phyloP scores from a whole-genome alignment of 345 rosid species.

The Rhodamnia argentea region DNA sequence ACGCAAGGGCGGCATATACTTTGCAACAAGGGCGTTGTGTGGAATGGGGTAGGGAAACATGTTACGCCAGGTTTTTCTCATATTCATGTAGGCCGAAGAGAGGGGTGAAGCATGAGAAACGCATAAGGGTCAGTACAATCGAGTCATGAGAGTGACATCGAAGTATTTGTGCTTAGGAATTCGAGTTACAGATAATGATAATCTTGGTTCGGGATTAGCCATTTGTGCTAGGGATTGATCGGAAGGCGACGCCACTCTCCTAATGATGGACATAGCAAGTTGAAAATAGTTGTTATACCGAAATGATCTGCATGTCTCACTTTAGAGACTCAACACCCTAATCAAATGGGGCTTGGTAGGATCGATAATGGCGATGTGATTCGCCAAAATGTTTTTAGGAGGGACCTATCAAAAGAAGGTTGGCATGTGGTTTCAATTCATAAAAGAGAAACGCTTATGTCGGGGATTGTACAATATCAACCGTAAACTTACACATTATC shows the following conservation, averaged over 20 bases:
- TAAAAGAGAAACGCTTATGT: too few relatives aligned
- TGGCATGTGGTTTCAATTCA: neutral
- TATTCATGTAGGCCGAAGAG: neutral
- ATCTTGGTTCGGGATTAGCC: neutral
- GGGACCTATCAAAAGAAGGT: neutral
- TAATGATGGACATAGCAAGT: neutral
- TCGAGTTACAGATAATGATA: neutral
- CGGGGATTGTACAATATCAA: too few relatives aligned
- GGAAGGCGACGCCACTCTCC: fast-evolving
- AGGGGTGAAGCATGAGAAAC: neutral
- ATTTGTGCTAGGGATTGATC: neutral
- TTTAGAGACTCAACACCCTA: neutral
- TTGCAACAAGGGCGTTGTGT: neutral
- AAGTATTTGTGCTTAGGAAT: neutral
- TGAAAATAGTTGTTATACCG: neutral
- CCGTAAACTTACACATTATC: too few relatives aligned
- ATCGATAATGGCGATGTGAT: neutral
- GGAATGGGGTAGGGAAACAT: neutral
- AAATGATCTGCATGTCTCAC: neutral
- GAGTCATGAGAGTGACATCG: neutral
- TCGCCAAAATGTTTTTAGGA: neutral
- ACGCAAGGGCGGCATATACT: neutral
- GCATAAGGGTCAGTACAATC: neutral
- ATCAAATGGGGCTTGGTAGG: neutral
- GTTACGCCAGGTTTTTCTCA: neutral